Conservation (phyloP, 768 basidiomycete species). For the Amanita inopinata region DNA sequence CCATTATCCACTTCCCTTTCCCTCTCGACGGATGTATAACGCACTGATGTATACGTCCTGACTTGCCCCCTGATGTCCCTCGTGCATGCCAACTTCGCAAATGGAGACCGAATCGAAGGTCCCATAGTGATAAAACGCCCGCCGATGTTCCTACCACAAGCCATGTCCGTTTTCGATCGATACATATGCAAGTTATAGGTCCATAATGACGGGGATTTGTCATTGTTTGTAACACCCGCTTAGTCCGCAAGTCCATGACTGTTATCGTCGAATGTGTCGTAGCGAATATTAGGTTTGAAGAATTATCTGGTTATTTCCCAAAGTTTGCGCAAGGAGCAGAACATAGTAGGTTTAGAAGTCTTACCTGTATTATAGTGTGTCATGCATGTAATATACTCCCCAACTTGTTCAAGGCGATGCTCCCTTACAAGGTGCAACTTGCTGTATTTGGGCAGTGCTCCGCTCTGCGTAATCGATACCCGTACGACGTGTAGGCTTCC, state of each 20-base stretch:
- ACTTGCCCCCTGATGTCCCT: conserved; percentile 37
- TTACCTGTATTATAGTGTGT: conserved; percentile 40
- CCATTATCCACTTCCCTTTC: conserved; percentile 83
- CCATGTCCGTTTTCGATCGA: conserved; percentile 83
- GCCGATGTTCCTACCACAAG: conserved; percentile 79
- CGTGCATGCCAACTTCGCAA: conserved; percentile 84
- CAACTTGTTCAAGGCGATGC: conserved; percentile 58
- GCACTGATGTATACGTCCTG: conserved; percentile 61
- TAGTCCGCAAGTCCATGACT: conserved; percentile 76
- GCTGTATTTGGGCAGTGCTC: conserved; percentile 71
- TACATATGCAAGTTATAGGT: conserved; percentile 74
- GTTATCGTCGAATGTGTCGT: conserved; percentile 74
- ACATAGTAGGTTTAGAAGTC: neutral
- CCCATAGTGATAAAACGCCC: conserved; percentile 87
- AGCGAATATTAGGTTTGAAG: conserved; percentile 78
- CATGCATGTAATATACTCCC: conserved; percentile 82
- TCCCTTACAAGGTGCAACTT: conserved; percentile 78
- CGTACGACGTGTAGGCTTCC: conserved; percentile 79
- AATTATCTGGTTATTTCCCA: conserved; percentile 33
- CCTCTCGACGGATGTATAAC: conserved; percentile 81
- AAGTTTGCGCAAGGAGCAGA: neutral
- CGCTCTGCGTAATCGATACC: conserved; percentile 61
- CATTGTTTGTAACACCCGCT: conserved; percentile 68
- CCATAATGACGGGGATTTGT: conserved; percentile 82
- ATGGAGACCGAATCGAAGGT: conserved; percentile 84